Percentiles rank a stretch among this genome's conserved stretches.
phyloP scores from a whole-genome alignment of 1,139 yeast species.

The Candida sp. region DNA sequence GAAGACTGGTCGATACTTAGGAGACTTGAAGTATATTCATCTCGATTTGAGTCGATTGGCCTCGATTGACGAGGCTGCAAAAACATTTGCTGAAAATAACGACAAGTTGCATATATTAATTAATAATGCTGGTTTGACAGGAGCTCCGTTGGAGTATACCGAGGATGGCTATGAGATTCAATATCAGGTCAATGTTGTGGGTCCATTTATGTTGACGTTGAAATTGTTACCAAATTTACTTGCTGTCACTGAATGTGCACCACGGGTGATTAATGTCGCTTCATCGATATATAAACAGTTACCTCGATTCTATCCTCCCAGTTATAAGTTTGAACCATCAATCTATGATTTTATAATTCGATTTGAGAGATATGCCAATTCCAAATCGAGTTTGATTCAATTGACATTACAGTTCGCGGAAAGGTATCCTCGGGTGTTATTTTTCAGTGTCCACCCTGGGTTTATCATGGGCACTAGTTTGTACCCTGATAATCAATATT shows the following conservation, averaged over 20 bases:
- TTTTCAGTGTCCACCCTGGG: slow-evolving; percentile 39
- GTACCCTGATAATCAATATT: slow-evolving; percentile 5
- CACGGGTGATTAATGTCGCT: slow-evolving; percentile 30
- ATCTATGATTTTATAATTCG: slow-evolving; percentile 13
- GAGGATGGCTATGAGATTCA: slow-evolving; percentile 39
- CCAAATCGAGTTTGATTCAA: slow-evolving; percentile 34
- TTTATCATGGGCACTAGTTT: slow-evolving; percentile 24
- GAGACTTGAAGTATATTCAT: slow-evolving; percentile 25
- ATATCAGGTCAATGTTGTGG: slow-evolving; percentile 38
- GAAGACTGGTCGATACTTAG: slow-evolving; percentile 14
- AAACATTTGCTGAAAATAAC: slow-evolving; percentile 22
- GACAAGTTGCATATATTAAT: slow-evolving; percentile 29
- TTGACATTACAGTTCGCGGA: slow-evolving; percentile 22
- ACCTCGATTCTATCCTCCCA: slow-evolving; percentile 20
- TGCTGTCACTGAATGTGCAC: slow-evolving; percentile 16
- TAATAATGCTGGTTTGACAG: slow-evolving; percentile 45
- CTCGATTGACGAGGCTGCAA: slow-evolving; percentile 28
- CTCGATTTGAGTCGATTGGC: slow-evolving; percentile 32
- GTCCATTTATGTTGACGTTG: slow-evolving; percentile 32
- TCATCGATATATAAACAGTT: slow-evolving; percentile 32
- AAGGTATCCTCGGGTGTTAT: slow-evolving; percentile 27
- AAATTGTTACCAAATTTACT: slow-evolving; percentile 26
- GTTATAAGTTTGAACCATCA: slow-evolving; percentile 13
- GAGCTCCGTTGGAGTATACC: slow-evolving; percentile 31
- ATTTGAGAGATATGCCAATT: slow-evolving; percentile 33